phyloP scores from a whole-genome alignment of 2,329 filamentous ascomycete species.

The Phialocephala subalpina region DNA sequence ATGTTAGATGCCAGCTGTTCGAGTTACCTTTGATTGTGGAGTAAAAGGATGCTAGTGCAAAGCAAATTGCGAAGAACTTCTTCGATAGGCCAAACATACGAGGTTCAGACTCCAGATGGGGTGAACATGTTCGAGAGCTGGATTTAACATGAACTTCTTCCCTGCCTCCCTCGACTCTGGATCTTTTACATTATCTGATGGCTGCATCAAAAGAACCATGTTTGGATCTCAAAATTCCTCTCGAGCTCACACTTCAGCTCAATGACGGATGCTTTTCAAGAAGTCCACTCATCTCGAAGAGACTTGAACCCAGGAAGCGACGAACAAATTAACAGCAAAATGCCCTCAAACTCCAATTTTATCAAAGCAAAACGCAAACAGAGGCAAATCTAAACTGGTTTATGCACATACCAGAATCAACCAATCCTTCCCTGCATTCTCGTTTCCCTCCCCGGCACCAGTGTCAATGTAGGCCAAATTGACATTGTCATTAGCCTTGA shows the following conservation, averaged over 20 bases:
- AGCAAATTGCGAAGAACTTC: not conserved
- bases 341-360: not conserved
- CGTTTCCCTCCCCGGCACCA: slow-evolving; percentile 16
- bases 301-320: too few relatives aligned
- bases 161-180: too few relatives aligned
- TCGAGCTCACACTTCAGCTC: too few relatives aligned
- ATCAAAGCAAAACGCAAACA: not conserved
- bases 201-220: too few relatives aligned
- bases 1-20: slow-evolving; percentile 8
- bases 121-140: too few relatives aligned
- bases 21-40: not conserved
- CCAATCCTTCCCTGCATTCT: slow-evolving; percentile 20
- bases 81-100: too few relatives aligned
- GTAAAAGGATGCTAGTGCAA: not conserved
- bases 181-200: too few relatives aligned
- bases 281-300: too few relatives aligned
- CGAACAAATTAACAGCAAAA: not conserved
- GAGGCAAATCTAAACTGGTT: too few relatives aligned
- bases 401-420: slow-evolving; percentile 37
- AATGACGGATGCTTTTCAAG: not conserved
- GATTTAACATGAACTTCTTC: too few relatives aligned
- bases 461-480: slow-evolving; percentile 38
- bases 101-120: too few relatives aligned
- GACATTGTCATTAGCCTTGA: slow-evolving; percentile 36
- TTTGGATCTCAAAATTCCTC: too few relatives aligned